A percentile compares a stretch with the other conserved stretches of the same genome.
phyloP scores from a whole-genome alignment of 2,329 filamentous ascomycete species.

The Fusarium anguioides region DNA sequence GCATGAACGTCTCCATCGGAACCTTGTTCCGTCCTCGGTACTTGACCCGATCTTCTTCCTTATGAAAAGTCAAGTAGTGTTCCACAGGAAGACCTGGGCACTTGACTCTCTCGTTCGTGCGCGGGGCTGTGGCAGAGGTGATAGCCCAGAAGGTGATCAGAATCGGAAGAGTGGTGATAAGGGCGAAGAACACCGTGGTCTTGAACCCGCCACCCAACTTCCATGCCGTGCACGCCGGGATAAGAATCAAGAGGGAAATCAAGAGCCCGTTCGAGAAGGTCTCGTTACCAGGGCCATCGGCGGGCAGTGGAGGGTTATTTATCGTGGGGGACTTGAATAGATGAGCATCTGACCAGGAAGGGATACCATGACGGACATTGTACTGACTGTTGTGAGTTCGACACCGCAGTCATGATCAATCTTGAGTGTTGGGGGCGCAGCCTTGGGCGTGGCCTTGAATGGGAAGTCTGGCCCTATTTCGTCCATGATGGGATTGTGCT shows the following conservation, averaged over 20 bases:
- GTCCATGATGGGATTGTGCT: constrained; percentile 1
- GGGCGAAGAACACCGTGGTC: constrained; percentile 82
- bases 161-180: constrained; percentile 81
- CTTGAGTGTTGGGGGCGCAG: background rate
- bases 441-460: background rate
- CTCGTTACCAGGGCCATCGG: constrained; percentile 13
- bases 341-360: constrained; percentile 1
- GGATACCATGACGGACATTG: background rate
- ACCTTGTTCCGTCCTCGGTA: constrained; percentile 82
- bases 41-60: constrained; percentile 62
- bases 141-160: constrained; percentile 83
- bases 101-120: constrained; percentile 89
- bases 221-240: constrained; percentile 61
- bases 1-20: constrained; percentile 89
- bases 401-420: constrained; percentile 17
- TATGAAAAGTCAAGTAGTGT: constrained; percentile 84
- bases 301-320: constrained; percentile 4
- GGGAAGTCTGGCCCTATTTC: constrained; percentile 10
- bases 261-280: constrained; percentile 13
- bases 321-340: constrained; percentile 4
- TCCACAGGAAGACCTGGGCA: constrained; percentile 86
- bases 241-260: constrained; percentile 6
- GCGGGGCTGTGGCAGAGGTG: constrained; percentile 80
- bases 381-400: constrained; percentile 10
- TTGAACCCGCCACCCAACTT: constrained; percentile 87